A percentile compares a stretch with the other conserved stretches of the same genome.
These are phyloP conservation scores for Trifolium repens DNA, from an alignment of 306 rosid genomes.

Conservation along the genomic window DNA sequence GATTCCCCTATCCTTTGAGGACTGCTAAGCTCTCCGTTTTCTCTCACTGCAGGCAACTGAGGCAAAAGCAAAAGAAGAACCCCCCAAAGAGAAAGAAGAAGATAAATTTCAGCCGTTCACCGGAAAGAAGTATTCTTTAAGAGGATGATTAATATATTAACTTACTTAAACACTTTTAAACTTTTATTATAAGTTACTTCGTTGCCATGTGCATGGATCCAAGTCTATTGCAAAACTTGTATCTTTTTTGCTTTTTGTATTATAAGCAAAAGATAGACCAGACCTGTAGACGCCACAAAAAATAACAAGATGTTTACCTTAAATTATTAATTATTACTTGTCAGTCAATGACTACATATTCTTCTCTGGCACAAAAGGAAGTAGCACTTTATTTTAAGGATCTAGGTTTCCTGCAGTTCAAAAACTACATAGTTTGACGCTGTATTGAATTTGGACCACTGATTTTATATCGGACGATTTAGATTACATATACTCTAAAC, in stretches of 20 bases:
- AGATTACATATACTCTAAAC: too few relatives aligned
- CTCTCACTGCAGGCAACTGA: conserved; percentile 66
- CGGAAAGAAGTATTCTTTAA: conserved; percentile 86
- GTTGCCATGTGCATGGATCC: conserved; percentile 39
- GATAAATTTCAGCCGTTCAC: conserved; percentile 80
- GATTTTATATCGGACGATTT: too few relatives aligned
- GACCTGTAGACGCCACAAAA: conserved; percentile 29
- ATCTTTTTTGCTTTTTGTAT: conserved; percentile 29
- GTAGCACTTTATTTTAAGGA: neutral
- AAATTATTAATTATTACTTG: conserved; percentile 29
- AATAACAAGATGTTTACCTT: conserved; percentile 25
- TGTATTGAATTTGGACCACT: too few relatives aligned
- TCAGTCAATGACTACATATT: conserved; percentile 41
- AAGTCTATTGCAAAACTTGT: conserved; percentile 44
- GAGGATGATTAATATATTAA: conserved; percentile 63
- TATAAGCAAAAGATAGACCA: conserved; percentile 40
- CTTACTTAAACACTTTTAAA: conserved; percentile 17
- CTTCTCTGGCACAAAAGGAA: neutral
- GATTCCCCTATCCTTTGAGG: neutral
- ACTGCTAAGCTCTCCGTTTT: conserved; percentile 26
- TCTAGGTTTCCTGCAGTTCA: too few relatives aligned
- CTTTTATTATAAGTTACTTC: conserved; percentile 31
- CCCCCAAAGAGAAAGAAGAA: conserved; percentile 67
- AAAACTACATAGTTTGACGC: too few relatives aligned
- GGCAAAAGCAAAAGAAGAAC: conserved; percentile 69